A percentile compares a stretch with the other conserved stretches of the same genome.
Evolutionary conservation across 2,329 filamentous ascomycete species (phyloP).

Genomic region (Chrysoporthe puriensis): DNA sequence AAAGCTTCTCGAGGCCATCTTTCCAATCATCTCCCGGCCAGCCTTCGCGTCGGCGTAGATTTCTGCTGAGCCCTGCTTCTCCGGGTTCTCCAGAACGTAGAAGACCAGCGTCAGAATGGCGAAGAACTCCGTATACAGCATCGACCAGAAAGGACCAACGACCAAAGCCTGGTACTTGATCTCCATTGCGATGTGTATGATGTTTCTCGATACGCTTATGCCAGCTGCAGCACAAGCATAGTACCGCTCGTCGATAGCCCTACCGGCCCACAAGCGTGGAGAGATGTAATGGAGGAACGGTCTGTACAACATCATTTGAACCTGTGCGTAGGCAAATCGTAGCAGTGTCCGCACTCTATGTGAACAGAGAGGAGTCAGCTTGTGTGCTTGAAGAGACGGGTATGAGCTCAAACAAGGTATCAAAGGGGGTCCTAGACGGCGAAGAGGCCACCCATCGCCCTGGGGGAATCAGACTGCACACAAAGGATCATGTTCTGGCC

Average conservation of each 20-base stretch:
- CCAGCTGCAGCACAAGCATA: conserved; percentile 72
- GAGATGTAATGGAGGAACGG: conserved; percentile 86
- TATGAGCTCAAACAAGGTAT: neutral
- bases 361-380: conserved; percentile 18
- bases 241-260: conserved; percentile 71
- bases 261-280: conserved; percentile 58
- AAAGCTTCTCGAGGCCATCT: conserved; percentile 80
- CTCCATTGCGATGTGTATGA: conserved; percentile 78
- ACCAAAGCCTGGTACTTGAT: conserved; percentile 75
- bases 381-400: conserved; percentile 24
- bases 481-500: conserved; percentile 34
- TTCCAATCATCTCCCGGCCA: conserved; percentile 80
- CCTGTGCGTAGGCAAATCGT: conserved; percentile 79
- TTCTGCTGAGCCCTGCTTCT: conserved; percentile 74
- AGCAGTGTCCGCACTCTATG: conserved; percentile 71
- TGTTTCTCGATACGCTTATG: conserved; percentile 68
- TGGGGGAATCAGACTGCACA: neutral
- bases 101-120: conserved; percentile 79
- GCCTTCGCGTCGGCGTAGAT: conserved; percentile 84
- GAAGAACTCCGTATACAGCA: conserved; percentile 83
- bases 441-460: neutral
- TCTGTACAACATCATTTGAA: conserved; percentile 80
- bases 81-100: conserved; percentile 79
- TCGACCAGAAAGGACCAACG: conserved; percentile 86
- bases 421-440: neutral